Conservation (phyloP, 192 early-diverging fungal species). For the Coemansia sp. region DNA sequence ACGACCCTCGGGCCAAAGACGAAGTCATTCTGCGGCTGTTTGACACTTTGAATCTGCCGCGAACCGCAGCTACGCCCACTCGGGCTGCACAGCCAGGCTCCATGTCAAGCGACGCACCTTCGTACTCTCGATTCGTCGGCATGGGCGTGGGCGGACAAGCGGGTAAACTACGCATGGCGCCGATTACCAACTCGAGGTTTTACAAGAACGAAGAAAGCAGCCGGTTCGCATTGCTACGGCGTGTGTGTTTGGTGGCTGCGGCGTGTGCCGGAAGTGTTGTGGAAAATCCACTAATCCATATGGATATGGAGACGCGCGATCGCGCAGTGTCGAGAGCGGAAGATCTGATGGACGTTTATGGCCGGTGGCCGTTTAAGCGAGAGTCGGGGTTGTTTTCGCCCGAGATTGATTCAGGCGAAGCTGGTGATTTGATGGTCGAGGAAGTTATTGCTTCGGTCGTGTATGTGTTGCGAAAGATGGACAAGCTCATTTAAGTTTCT, state of each 20-base stretch:
- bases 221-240: slow-evolving; percentile 65
- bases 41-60: slow-evolving; percentile 73
- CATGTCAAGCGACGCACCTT: slow-evolving; percentile 8
- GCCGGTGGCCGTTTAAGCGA: slow-evolving; percentile 68
- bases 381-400: slow-evolving; percentile 57
- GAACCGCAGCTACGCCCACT: slow-evolving; percentile 57
- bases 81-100: slow-evolving; percentile 55
- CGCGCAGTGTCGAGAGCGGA: slow-evolving; percentile 86
- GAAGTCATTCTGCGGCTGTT: slow-evolving; percentile 80
- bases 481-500: slow-evolving; percentile 65
- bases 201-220: slow-evolving; percentile 31
- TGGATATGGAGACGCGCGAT: slow-evolving; percentile 85
- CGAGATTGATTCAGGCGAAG: slow-evolving; percentile 56
- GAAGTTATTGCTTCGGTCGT: slow-evolving; percentile 79
- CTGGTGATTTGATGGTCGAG: slow-evolving; percentile 57
- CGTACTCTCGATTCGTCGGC: slow-evolving; percentile 18
- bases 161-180: slow-evolving; percentile 23
- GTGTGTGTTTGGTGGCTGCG: slow-evolving; percentile 88
- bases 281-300: slow-evolving; percentile 85
- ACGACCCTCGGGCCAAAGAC: slow-evolving; percentile 84
- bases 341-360: slow-evolving; percentile 84
- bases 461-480: slow-evolving; percentile 87
- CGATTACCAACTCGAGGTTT: slow-evolving; percentile 31
- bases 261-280: slow-evolving; percentile 97
- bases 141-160: slow-evolving; percentile 45